A percentile compares a stretch with the other conserved stretches of the same genome.
These are phyloP conservation scores for Xylaria arbuscula DNA, from an alignment of 2,329 filamentous ascomycete species.

Conservation along the genomic window DNA sequence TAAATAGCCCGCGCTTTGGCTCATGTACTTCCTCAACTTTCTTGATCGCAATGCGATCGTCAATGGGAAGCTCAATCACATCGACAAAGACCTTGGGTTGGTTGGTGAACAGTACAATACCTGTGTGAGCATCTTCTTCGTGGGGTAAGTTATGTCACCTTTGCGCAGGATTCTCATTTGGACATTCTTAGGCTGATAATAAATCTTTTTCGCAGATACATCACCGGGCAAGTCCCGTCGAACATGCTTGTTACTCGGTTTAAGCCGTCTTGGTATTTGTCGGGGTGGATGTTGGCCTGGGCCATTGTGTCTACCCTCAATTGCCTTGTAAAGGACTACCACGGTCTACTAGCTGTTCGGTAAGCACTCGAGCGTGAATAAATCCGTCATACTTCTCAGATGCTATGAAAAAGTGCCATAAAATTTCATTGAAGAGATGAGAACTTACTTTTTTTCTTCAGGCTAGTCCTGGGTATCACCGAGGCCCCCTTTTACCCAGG, in stretches of 20 bases:
- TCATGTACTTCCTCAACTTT: constrained; percentile 46
- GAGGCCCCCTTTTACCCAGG: constrained; percentile 50
- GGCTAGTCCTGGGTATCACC: constrained; percentile 27
- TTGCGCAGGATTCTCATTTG: background rate
- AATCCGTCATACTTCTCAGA: background rate
- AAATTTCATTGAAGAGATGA: background rate
- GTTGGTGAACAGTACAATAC: constrained; percentile 54
- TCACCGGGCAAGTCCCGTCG: constrained; percentile 23
- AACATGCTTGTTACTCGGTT: constrained; percentile 31
- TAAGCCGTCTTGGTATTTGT: constrained; percentile 32
- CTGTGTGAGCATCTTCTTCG: constrained; percentile 49
- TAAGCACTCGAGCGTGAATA: constrained; percentile 11
- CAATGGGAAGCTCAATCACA: constrained; percentile 55
- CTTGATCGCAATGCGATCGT: constrained; percentile 60
- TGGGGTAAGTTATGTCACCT: constrained; percentile 36
- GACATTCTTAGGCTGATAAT: constrained; percentile 13
- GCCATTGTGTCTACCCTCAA: constrained; percentile 32
- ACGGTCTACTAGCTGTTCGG: constrained; percentile 29
- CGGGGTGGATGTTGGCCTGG: constrained; percentile 31
- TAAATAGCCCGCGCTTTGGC: constrained; percentile 50
- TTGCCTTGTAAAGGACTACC: constrained; percentile 29
- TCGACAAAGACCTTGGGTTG: constrained; percentile 55
- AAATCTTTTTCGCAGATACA: constrained; percentile 25
- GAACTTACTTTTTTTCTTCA: constrained; percentile 21
- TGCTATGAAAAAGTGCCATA: background rate